phyloP scores from a whole-genome alignment of 2,329 filamentous ascomycete genomes.

The Sporothrix euskadiensis region DNA sequence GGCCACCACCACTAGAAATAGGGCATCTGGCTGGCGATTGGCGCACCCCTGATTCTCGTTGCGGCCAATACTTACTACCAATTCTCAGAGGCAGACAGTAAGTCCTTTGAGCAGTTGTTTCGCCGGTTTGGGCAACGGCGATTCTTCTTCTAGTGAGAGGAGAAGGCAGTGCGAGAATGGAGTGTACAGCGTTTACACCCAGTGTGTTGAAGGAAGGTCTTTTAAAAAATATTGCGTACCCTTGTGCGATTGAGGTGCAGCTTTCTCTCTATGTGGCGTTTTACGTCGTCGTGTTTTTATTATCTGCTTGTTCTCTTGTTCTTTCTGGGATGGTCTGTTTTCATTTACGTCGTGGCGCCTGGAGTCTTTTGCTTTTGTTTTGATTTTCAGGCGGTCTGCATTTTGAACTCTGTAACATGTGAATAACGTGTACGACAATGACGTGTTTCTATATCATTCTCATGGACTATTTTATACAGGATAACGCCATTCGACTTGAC shows the following conservation, averaged over 20 bases:
- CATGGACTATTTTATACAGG: not conserved
- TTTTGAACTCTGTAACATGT: not conserved
- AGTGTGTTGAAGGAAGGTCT: not conserved
- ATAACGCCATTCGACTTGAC: not conserved
- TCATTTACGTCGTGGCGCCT: not conserved
- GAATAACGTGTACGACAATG: slow-evolving; percentile 17
- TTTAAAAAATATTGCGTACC: not conserved
- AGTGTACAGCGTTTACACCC: not conserved
- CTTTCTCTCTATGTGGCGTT: slow-evolving; percentile 5
- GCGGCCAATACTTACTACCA: not conserved
- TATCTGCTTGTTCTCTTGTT: not conserved
- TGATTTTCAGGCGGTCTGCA: not conserved
- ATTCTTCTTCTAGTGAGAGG: not conserved
- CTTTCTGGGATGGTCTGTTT: not conserved
- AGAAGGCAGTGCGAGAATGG: not conserved
- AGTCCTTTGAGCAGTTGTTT: not conserved
- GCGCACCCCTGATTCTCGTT: not conserved
- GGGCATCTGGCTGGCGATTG: not conserved
- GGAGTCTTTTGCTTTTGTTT: not conserved
- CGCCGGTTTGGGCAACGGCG: not conserved
- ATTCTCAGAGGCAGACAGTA: not conserved
- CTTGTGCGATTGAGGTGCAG: not conserved
- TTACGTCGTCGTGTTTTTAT: not conserved
- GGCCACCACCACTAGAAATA: slow-evolving; percentile 65
- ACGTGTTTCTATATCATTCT: not conserved